A percentile compares a stretch with the other conserved stretches of the same genome.
phyloP scores from a whole-genome alignment of 1,284 basidiomycete genomes.

The Cryptococcus jaspeensis region DNA sequence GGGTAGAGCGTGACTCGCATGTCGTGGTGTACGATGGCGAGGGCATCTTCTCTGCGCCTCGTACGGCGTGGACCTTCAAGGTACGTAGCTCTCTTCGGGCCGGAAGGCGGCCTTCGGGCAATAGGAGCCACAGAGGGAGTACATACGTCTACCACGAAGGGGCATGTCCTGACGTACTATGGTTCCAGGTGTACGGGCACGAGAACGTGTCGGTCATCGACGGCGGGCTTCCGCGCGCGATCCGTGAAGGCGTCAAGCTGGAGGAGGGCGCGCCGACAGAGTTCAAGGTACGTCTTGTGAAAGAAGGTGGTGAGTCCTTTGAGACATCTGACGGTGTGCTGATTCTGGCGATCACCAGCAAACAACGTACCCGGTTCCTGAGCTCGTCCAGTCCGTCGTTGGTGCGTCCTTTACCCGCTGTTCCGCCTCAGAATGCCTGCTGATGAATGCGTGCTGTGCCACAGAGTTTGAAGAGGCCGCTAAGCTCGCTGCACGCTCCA shows the following conservation, averaged over 20 bases:
- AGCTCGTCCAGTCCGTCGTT: slow-evolving; percentile 1
- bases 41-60: slow-evolving; percentile 11
- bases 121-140: no score
- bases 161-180: no score
- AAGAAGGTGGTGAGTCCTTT: not conserved
- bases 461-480: slow-evolving; percentile 6
- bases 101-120: no score
- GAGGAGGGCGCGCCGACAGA: slow-evolving; percentile 4
- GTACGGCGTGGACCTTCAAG: slow-evolving; percentile 12
- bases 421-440: no score
- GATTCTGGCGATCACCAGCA: not conserved
- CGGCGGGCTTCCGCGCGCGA: slow-evolving; percentile 11
- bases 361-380: slow-evolving; percentile 8
- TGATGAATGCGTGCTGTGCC: not conserved
- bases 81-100: not conserved
- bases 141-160: no score
- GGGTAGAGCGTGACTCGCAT: slow-evolving; percentile 3
- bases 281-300: slow-evolving; percentile 1
- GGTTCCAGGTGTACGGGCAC: slow-evolving; percentile 11
- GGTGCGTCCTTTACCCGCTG: not conserved
- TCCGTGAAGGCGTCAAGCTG: slow-evolving; percentile 5
- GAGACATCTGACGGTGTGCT: no score
- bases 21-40: slow-evolving; percentile 14
- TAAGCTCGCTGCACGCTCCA: slow-evolving; percentile 1
- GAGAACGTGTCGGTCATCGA: slow-evolving; percentile 13